These are phyloP conservation scores for Angomonas deanei DNA, from an alignment of 208 protist genomes.

Conservation along the genomic window DNA sequence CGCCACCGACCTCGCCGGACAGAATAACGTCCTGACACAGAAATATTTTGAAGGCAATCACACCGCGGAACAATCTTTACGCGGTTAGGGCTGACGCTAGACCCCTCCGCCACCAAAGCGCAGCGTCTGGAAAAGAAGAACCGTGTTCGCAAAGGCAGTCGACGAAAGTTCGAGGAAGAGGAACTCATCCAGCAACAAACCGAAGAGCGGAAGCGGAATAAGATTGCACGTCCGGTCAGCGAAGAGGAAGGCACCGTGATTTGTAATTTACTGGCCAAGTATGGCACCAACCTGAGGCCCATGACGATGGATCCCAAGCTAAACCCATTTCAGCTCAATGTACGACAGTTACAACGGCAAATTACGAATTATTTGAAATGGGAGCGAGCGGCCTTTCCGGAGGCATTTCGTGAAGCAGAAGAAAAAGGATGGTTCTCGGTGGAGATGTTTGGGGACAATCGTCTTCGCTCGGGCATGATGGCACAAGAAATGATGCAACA, in stretches of 20 bases:
- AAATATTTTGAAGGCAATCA: conserved; percentile 64
- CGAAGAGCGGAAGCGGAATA: conserved; percentile 17
- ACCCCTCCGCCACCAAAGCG: conserved; percentile 42
- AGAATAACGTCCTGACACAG: conserved; percentile 74
- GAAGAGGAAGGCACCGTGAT: conserved; percentile 76
- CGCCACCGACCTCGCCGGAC: conserved; percentile 59
- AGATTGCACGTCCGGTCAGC: conserved; percentile 58
- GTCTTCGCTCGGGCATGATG: conserved; percentile 29
- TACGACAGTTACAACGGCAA: conserved; percentile 76
- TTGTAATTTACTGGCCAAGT: conserved; percentile 53
- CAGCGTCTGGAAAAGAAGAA: conserved; percentile 37
- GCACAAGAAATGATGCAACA: conserved; percentile 8
- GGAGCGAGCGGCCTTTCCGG: conserved; percentile 75
- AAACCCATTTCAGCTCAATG: conserved; percentile 84
- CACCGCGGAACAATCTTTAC: conserved; percentile 75
- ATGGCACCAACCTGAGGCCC: conserved; percentile 73
- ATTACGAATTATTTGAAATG: conserved; percentile 78
- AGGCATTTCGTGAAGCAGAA: conserved; percentile 63
- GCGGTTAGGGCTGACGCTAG: conserved; percentile 56
- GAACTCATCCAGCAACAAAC: conserved; percentile 25
- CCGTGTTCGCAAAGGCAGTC: neutral
- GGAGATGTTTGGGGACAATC: conserved; percentile 52
- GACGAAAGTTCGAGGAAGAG: conserved; percentile 49
- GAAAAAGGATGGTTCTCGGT: conserved; percentile 68
- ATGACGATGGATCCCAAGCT: conserved; percentile 78